Evolutionary conservation across 768 basidiomycete species (phyloP), one percentile per base, ranked within the genome.

Genomic region (Ephemerocybe angulata): DNA sequence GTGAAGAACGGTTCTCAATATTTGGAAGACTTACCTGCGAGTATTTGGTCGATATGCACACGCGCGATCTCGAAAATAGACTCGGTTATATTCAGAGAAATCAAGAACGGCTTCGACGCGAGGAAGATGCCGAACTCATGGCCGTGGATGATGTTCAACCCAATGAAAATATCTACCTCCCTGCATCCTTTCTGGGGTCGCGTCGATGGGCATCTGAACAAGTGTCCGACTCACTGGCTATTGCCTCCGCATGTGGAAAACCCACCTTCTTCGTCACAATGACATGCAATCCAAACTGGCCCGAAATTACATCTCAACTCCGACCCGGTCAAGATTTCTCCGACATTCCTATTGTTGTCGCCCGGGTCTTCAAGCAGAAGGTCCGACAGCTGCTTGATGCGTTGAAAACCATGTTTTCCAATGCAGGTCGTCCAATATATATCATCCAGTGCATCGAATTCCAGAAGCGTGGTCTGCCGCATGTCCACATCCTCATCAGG

Each of bases 221-320:
- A 50, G 48, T 50, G 3, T 13, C 29, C 3, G 48, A 77, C 58
- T 66, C 68, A 0, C 58, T 76, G 0, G 68, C 71, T 0, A 63
- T 77, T 46, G 72, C 71, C 0, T 57, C 62, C 1, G 52, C 58
- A 1, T 58, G 40, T 28, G 72, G 71, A 0, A 44, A 52, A 6
- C 73, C 71, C 0, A 70, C 67, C 1, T 70, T 74, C 37, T 76
- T 75, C 53, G 58, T 73, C 33, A 76, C 75, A 0, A 72, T 74
- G 67, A 76, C 73, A 0, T 76, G 72, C 65, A 75, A 75, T 52
- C 65, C 70, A 1, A 58, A 67, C 0, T 77, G 75, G 75, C 70
- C 70, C 2, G 74, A 77, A 62, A 72, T 77, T 10, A 41, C 35
- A 0, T 49, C 49, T 2, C 63, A 64, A 28, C 60, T 75, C 0